Evolutionary conservation across 805 yeast species (phyloP), one percentile per base, ranked within the genome.

Genomic region (Candida pini): DNA sequence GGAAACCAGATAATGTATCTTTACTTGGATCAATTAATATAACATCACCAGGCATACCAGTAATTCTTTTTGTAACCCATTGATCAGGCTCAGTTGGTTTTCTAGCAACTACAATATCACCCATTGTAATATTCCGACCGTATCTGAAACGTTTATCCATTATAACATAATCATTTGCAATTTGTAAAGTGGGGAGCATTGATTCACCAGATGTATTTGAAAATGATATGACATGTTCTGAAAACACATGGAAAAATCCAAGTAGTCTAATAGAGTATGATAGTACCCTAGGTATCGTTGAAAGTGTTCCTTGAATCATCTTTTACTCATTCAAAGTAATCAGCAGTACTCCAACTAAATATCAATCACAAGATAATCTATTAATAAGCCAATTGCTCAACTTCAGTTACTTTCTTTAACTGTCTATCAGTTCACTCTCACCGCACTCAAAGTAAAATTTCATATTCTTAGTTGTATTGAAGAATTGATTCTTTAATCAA

Each of bases 21-120:
- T 72, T 66, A 28, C 87, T 74, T 9, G 97, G 97, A 54, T 92
- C 97, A 3, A 84, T 68, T 35, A 81, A 56, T 4, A 92, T 74
- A 13, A 79, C 53, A 63, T 90, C 97, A 1, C 97, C 97, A 0
- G 97, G 94, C 95, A 90, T 81, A 0, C 97, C 98, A 0, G 95
- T 81, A 16, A 92, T 79, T 36, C 99, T 68, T 51, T 92, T 92
- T 53, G 98, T 92, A 3, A 92, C 95, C 36, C 94, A 64, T 49
- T 79, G 84, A 14, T 70, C 68, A 0, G 95, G 94, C 44, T 83
- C 89, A 2, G 94, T 84, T 1, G 99, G 98, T 55, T 92, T 92
- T 20, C 73, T 61, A 3, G 95, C 89, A 24, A 90, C 92, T 2
- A 92, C 73, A 36, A 90, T 71, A 53, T 92, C 98, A 0, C 99